Conservation (phyloP, 148 eudicot genomes). For the Fagopyrum tataricum region DNA sequence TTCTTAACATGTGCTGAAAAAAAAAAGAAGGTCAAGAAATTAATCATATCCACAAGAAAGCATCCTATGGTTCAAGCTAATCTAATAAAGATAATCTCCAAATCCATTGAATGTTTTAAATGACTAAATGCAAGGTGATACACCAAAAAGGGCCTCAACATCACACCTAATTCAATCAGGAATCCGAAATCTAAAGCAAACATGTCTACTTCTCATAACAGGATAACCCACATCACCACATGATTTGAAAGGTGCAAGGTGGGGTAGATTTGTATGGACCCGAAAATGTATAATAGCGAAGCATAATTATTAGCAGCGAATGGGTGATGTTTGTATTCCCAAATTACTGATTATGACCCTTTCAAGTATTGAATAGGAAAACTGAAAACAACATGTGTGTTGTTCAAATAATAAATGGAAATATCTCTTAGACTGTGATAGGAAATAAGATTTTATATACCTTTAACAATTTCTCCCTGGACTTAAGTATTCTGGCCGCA, state of each 20-base stretch:
- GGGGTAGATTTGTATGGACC: background rate
- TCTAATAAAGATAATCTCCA: background rate
- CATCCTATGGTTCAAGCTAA: background rate
- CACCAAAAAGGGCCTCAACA: background rate
- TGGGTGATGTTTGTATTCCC: background rate
- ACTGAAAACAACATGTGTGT: background rate
- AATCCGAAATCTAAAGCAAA: background rate
- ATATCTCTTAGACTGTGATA: constrained; percentile 3
- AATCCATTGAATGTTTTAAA: background rate
- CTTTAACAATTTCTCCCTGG: constrained; percentile 6
- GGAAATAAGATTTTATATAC: background rate
- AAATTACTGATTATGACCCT: background rate
- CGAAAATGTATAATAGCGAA: background rate
- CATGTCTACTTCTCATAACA: background rate
- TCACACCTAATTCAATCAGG: background rate
- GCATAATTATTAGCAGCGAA: background rate
- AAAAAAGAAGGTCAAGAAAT: background rate
- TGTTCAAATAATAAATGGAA: background rate
- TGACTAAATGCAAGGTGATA: background rate
- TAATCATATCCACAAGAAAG: background rate
- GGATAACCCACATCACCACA: background rate
- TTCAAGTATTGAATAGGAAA: background rate
- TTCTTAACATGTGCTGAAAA: background rate
- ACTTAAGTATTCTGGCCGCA: constrained; percentile 31
- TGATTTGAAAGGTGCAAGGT: background rate